Evolutionary conservation across 495 filamentous ascomycete species (phyloP).

Genomic region (Neurospora tetrasperma): DNA sequence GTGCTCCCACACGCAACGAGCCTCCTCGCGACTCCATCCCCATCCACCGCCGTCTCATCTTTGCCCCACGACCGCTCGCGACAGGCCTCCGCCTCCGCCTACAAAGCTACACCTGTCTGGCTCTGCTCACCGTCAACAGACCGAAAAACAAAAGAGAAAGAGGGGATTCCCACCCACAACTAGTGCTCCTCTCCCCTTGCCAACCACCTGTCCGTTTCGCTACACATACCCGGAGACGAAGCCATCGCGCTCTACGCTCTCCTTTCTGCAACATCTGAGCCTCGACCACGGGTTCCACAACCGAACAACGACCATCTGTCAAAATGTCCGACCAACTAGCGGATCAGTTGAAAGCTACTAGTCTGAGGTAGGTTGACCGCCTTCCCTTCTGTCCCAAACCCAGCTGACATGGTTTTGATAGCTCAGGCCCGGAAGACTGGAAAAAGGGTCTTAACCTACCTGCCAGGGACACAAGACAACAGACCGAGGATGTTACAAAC

Average conservation of each 20-base stretch:
- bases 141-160: neutral
- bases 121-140: neutral
- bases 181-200: neutral
- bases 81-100: neutral
- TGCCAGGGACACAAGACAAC: slow-evolving; percentile 73
- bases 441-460: slow-evolving; percentile 70
- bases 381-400: slow-evolving; percentile 5
- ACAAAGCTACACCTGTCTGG: neutral
- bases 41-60: neutral
- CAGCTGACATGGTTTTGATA: slow-evolving; percentile 32
- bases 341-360: slow-evolving; percentile 61
- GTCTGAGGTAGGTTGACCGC: slow-evolving; percentile 48
- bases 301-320: neutral
- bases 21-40: neutral
- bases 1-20: neutral
- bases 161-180: neutral
- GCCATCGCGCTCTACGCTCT: neutral
- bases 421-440: slow-evolving; percentile 54
- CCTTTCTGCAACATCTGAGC: neutral
- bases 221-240: neutral
- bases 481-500: slow-evolving; percentile 97
- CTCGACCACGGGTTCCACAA: neutral
- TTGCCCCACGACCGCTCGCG: neutral
- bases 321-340: slow-evolving; percentile 46
- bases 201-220: neutral